Conservation (phyloP, 495 filamentous ascomycete species). For the Neurospora intermedia region DNA sequence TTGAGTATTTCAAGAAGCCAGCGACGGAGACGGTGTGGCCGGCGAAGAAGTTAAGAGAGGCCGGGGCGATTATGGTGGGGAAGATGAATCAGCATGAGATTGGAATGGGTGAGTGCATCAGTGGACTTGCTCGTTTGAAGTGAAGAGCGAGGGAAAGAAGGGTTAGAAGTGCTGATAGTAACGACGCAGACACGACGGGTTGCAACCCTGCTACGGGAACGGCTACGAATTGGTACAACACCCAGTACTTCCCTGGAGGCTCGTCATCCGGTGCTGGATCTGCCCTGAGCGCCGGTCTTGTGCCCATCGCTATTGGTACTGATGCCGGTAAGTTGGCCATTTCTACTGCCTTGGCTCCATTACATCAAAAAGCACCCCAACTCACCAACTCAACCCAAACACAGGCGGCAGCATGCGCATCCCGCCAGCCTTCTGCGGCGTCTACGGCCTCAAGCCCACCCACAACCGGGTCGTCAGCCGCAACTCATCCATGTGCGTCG, state of each 20-base stretch:
- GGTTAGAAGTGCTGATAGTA: background rate
- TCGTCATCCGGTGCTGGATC: conserved; percentile 81
- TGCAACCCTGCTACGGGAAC: conserved; percentile 67
- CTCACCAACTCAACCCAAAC: background rate
- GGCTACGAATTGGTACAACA: conserved; percentile 73
- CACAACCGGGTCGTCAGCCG: conserved; percentile 55
- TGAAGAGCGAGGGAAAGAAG: background rate
- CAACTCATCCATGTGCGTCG: conserved; percentile 53
- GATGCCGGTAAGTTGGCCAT: conserved; percentile 49
- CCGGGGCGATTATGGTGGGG: conserved; percentile 71
- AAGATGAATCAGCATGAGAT: conserved; percentile 91
- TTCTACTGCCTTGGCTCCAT: background rate
- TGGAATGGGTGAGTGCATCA: conserved; percentile 34
- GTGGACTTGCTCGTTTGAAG: background rate
- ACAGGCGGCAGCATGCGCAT: conserved; percentile 68
- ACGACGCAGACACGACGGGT: conserved; percentile 23
- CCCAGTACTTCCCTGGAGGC: conserved; percentile 74
- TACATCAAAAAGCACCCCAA: background rate
- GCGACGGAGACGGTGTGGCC: conserved; percentile 49
- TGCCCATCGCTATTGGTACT: conserved; percentile 73
- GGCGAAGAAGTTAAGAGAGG: conserved; percentile 61
- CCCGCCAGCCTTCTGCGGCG: conserved; percentile 71
- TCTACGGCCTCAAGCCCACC: conserved; percentile 80
- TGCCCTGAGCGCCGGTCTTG: conserved; percentile 59
- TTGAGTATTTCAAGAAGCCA: conserved; percentile 24